A percentile compares a stretch with the other conserved stretches of the same genome.
Evolutionary conservation across 2,329 filamentous ascomycete species (phyloP).

Genomic region (Claviceps monticola): DNA sequence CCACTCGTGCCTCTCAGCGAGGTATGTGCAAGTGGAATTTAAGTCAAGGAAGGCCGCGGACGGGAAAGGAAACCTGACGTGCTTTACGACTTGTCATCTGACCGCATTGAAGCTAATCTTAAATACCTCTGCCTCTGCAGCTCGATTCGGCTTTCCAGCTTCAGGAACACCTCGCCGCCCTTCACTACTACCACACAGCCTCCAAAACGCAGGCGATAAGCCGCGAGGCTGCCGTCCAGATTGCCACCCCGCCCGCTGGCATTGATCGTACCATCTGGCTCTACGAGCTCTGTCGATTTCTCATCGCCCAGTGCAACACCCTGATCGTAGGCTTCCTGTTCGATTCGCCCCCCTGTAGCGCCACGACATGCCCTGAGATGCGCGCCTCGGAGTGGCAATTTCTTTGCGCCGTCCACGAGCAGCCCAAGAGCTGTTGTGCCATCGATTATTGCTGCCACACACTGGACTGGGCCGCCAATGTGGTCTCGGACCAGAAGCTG

Average conservation of each 20-base stretch:
- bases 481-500: conserved; percentile 85
- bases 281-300: conserved; percentile 92
- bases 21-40: conserved; percentile 33
- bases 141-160: conserved; percentile 96
- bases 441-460: conserved; percentile 99
- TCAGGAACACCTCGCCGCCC: conserved; percentile 88
- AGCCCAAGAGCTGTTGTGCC: conserved; percentile 91
- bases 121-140: conserved; percentile 27
- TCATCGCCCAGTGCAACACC: conserved; percentile 87
- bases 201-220: conserved; percentile 58
- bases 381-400: conserved; percentile 98
- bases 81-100: background rate
- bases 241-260: conserved; percentile 67
- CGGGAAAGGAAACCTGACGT: background rate
- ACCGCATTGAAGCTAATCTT: background rate
- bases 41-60: background rate
- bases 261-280: conserved; percentile 87
- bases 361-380: conserved; percentile 90
- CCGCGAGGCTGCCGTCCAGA: conserved; percentile 57
- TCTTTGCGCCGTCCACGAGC: conserved; percentile 91
- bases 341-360: conserved; percentile 78
- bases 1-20: conserved; percentile 75
- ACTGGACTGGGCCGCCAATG: conserved; percentile 91
- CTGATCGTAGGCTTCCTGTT: conserved; percentile 88
- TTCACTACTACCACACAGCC: conserved; percentile 69